phyloP scores from a whole-genome alignment of 768 basidiomycete species.

The Rickenella mellea region DNA sequence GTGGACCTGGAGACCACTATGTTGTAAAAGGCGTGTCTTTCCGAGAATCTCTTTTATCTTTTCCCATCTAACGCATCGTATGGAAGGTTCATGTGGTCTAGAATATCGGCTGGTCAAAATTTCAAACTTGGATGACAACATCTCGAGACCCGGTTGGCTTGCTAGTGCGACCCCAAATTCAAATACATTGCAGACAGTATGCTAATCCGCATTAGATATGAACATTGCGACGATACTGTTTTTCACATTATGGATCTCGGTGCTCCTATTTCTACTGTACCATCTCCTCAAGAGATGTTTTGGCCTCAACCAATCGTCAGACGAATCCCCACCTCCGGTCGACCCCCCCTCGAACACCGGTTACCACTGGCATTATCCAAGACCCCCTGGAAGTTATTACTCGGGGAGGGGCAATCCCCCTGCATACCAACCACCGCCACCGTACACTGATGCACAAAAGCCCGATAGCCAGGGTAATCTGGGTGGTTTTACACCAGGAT shows the following conservation, averaged over 20 bases:
- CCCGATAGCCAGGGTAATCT: constrained; percentile 13
- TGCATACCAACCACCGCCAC: constrained; percentile 41
- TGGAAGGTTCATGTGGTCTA: constrained; percentile 74
- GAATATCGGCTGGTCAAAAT: constrained; percentile 75
- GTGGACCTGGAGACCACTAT: constrained; percentile 67
- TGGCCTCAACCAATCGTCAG: constrained; percentile 19
- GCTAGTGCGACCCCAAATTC: constrained; percentile 2
- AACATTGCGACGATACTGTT: constrained; percentile 22
- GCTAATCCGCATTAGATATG: constrained; percentile 8
- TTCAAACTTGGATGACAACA: constrained; percentile 7
- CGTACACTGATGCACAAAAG: constrained; percentile 34
- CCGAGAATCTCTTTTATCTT: constrained; percentile 1
- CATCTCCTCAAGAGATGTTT: constrained; percentile 48
- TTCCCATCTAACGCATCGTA: neutral
- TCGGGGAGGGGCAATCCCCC: constrained; percentile 25
- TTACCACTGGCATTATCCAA: constrained; percentile 15
- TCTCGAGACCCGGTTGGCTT: constrained; percentile 8
- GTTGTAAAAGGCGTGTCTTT: constrained; percentile 65
- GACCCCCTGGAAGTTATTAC: constrained; percentile 20
- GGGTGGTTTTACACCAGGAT: constrained; percentile 55
- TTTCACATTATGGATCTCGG: constrained; percentile 7
- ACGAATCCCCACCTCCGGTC: constrained; percentile 21
- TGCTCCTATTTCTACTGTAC: constrained; percentile 47
- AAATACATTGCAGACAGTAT: neutral
- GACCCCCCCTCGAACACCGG: constrained; percentile 15